Base-by-base conservation (phyloP, 129 eudicot species). In the Arctium minus region DNA sequence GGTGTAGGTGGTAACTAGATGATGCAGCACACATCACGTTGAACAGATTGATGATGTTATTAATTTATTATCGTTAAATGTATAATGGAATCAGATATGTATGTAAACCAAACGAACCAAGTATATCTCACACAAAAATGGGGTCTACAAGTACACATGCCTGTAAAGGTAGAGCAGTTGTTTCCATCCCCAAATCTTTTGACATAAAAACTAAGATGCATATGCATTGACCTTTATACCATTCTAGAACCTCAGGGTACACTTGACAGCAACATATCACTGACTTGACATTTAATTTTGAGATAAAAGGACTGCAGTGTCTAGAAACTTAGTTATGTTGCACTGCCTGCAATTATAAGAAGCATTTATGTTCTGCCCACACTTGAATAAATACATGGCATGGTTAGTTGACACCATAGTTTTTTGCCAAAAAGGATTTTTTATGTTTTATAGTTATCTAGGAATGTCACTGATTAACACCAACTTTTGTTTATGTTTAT, bases 291-390 rank as follows among this genome's bases (percentile, higher is more conserved):
- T 71, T 32, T 7, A 48, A 33, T 48, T 71, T 48, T 37, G 4
- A 6, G 33, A 46, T 10, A 48, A 22, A 46, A 71, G 70, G 15
- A 33, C 37, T 40, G 48, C 56, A 79, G 32, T 17, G 42, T 68
- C 68, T 39, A 22, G 48, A 53, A 30, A 74, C 64, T n/a, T 32
- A 74, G n/a, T 74, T 35, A 73, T 56, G 62, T 56, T 36, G 84
- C 31, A 53, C 13, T 36, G 84, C 31, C 48, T 56, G 44, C 38
- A 71, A 72, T 33, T 73, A 56, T 22, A 50, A 72, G 29, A 72
- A 56, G 42, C 39, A 40, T 27, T 73, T 73, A 53, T 81, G 84
- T 67, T 46, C 35, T 69, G 36, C 65, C 77, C 70, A 70, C 17
- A 72, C 15, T 44, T 60, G 29, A 44, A 44, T 44, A 1, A 7